phyloP scores from a whole-genome alignment of 192 early-diverging fungal genomes.

The Mortierella hygrophila region DNA sequence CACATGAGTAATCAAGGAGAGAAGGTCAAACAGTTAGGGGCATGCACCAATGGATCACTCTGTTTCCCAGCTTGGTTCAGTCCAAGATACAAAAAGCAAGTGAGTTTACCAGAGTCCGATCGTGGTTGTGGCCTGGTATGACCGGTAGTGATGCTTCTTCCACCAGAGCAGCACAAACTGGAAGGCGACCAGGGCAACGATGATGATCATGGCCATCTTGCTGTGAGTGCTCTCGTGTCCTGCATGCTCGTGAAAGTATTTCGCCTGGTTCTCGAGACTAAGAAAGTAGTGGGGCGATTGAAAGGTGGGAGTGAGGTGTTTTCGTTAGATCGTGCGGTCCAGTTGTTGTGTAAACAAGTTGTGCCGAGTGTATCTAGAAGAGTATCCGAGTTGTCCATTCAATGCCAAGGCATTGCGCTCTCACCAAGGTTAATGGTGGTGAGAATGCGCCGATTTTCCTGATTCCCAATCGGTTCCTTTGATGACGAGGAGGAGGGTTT shows the following conservation, averaged over 20 bases:
- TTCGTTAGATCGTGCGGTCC: neutral
- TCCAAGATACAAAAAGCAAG: neutral
- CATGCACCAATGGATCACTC: neutral
- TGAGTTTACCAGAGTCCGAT: slow-evolving; percentile 60
- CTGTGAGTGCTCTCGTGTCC: slow-evolving; percentile 69
- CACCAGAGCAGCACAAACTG: slow-evolving; percentile 71
- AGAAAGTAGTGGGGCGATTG: neutral
- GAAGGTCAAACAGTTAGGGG: neutral
- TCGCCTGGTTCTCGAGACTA: slow-evolving; percentile 50
- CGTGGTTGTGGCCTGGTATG: slow-evolving; percentile 66
- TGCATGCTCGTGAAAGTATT: slow-evolving; percentile 49
- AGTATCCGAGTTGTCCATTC: neutral
- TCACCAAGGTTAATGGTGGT: neutral
- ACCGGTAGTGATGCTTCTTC: slow-evolving; percentile 71
- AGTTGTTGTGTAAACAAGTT: neutral
- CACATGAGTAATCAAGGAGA: neutral
- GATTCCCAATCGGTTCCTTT: neutral
- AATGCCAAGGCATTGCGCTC: too few relatives aligned
- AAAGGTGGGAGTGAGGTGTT: neutral
- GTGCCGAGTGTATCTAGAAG: neutral
- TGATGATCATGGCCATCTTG: slow-evolving; percentile 67
- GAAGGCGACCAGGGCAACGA: slow-evolving; percentile 65
- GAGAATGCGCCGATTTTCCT: neutral
- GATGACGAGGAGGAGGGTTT: neutral
- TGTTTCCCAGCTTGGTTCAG: neutral